These are phyloP conservation scores for Boeremia exigua DNA, from an alignment of 2,329 filamentous ascomycete species.

Conservation along the genomic window DNA sequence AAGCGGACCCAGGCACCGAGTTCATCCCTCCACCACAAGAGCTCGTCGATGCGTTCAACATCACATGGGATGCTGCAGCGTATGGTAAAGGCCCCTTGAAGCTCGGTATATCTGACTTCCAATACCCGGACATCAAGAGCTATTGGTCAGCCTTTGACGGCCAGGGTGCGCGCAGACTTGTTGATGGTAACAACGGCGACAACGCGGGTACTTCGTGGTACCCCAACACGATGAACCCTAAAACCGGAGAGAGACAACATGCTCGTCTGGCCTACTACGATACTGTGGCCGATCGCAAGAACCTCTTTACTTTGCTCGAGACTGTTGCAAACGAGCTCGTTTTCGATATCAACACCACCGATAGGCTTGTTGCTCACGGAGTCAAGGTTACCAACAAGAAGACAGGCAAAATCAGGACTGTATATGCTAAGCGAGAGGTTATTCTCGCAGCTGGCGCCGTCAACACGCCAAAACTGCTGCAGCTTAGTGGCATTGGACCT, in stretches of 20 bases:
- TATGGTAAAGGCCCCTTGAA: slow-evolving; percentile 38
- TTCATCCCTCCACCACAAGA: slow-evolving; percentile 29
- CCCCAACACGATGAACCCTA: slow-evolving; percentile 43
- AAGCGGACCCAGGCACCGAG: slow-evolving; percentile 17
- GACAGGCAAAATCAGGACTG: slow-evolving; percentile 21
- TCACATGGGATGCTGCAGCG: slow-evolving; percentile 33
- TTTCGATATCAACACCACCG: slow-evolving; percentile 23
- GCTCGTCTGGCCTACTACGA: slow-evolving; percentile 43
- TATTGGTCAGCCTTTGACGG: slow-evolving; percentile 33
- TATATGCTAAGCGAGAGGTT: slow-evolving; percentile 55
- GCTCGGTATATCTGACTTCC: slow-evolving; percentile 34
- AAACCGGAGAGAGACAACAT: slow-evolving; percentile 38
- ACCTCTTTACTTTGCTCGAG: slow-evolving; percentile 36
- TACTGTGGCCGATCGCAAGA: slow-evolving; percentile 33
- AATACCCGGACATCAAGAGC: slow-evolving; percentile 34
- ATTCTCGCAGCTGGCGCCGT: slow-evolving; percentile 64
- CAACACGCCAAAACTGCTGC: slow-evolving; percentile 62
- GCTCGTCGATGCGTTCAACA: slow-evolving; percentile 20
- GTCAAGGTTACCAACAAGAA: slow-evolving; percentile 33
- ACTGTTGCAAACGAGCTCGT: slow-evolving; percentile 31
- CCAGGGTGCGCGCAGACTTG: slow-evolving; percentile 26
- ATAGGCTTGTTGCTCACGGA: slow-evolving; percentile 30
- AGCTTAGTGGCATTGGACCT: slow-evolving; percentile 42
- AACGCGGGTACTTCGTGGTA: slow-evolving; percentile 46
- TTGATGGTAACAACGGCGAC: slow-evolving; percentile 35